Base-by-base conservation (phyloP, 306 rosid species). In the Luffa acutangula region DNA sequence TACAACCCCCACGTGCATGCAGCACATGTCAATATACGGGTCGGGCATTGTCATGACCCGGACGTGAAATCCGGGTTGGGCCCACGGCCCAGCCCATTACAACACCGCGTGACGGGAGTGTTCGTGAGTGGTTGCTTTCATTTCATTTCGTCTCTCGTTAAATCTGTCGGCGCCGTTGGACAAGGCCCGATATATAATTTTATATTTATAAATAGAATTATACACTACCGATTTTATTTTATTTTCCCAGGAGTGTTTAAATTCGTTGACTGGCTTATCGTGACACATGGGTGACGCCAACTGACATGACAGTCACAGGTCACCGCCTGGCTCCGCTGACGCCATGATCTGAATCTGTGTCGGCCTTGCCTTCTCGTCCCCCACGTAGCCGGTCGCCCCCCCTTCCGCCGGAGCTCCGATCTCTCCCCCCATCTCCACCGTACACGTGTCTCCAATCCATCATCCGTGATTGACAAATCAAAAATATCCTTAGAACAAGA, bases 211-310 rank as follows among this genome's bases (percentile, higher is more conserved):
- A 8, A 20, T 45, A 45, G 49, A 57, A 8, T 21, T 58, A 58
- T 58, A 58, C 6, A 58, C 36, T 13, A 59, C n/a, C 18, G 12
- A 60, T 37, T 60, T 41, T 41, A 52, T 52, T 52, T 52, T 52
- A 52, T 52, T 52, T 52, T 52, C 57, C 2, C 1, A 41, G 2
- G 2, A 18, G 36, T 18, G 17, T 3, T 59, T 11, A 56, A 58
- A 51, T 33, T 21, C 76, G 82, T 83, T 83, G 88, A 85, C 84
- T 85, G 82, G 13, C 12, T 36, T 70, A 60, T 31, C 1, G 2
- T 77, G 85, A 81, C 82, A 79, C 79, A 54, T 83, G 84, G 80
- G 74, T 85, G 90, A 87, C 83, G 88, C 59, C 18, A 57, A 5
- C 58, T 73, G 84, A 83, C 80, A 69, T 57, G 75, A 83, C 77